A percentile compares a stretch with the other conserved stretches of the same genome.
Evolutionary conservation across 2,329 filamentous ascomycete species (phyloP).

Genomic region (Aspergillus sp.): DNA sequence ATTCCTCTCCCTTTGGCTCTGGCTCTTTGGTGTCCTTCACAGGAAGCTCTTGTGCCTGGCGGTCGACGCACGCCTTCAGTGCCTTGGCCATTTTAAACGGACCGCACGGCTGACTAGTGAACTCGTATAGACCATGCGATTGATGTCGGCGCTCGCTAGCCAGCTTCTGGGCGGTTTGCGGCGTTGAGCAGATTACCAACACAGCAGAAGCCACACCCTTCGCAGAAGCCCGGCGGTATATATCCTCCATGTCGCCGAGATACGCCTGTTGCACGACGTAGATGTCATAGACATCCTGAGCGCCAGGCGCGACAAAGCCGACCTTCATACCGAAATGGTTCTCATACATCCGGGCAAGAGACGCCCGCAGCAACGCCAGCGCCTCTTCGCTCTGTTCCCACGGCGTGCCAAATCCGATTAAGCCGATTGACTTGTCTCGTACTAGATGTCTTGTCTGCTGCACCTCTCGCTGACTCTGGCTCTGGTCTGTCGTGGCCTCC

Average conservation of each 20-base stretch:
- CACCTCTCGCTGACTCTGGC: background rate
- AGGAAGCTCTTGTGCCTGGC: background rate
- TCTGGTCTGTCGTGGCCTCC: background rate
- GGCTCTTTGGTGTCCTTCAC: too few relatives aligned
- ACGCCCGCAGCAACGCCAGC: background rate
- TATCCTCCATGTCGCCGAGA: background rate
- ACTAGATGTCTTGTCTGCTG: background rate
- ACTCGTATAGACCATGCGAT: background rate
- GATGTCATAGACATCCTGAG: background rate
- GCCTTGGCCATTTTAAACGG: slow-evolving; percentile 4
- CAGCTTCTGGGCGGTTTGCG: slow-evolving; percentile 1
- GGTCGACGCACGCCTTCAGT: background rate
- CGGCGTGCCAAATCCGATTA: background rate
- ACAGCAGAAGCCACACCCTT: background rate
- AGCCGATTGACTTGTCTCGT: background rate
- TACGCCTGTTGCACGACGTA: slow-evolving; percentile 1
- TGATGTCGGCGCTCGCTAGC: background rate
- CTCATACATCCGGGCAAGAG: slow-evolving; percentile 2
- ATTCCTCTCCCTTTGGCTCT: background rate
- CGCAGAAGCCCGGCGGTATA: background rate
- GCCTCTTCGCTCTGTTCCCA: background rate
- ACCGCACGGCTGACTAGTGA: slow-evolving; percentile 9
- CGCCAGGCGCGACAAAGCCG: background rate
- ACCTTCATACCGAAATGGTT: slow-evolving; percentile 4
- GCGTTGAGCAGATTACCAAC: slow-evolving; percentile 5